Percentiles rank a stretch among this genome's conserved stretches.
These are phyloP conservation scores for Xylaria sp. DNA, from an alignment of 2,329 filamentous ascomycete genomes.

Conservation along the genomic window DNA sequence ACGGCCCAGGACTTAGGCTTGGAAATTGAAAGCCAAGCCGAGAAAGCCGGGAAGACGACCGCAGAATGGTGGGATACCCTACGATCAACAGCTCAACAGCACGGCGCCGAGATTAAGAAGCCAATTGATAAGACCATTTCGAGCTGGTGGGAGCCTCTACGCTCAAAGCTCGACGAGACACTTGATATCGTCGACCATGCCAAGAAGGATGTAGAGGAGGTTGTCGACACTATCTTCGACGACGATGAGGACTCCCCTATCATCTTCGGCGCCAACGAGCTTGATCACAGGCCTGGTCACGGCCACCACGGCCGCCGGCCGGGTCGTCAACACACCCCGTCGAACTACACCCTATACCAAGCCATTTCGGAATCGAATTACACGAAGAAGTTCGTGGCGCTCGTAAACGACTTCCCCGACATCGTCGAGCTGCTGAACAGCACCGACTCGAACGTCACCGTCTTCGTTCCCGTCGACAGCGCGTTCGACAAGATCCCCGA, in stretches of 20 bases:
- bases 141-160: constrained; percentile 22
- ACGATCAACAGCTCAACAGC: not conserved
- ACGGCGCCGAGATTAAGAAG: constrained; percentile 6
- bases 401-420: constrained; percentile 78
- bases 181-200: constrained; percentile 32
- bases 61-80: constrained; percentile 31
- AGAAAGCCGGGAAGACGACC: constrained; percentile 15
- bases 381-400: constrained; percentile 78
- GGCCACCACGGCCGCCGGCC: not conserved
- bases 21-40: constrained; percentile 34
- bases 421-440: constrained; percentile 79
- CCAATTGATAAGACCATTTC: constrained; percentile 29
- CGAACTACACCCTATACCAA: constrained; percentile 80
- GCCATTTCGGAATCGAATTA: constrained; percentile 79
- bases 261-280: constrained; percentile 30
- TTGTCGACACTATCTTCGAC: constrained; percentile 38
- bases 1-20: constrained; percentile 45
- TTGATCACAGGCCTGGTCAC: constrained; percentile 29
- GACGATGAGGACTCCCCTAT: constrained; percentile 36
- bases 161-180: not conserved
- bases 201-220: constrained; percentile 18
- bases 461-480: constrained; percentile 81
- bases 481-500: constrained; percentile 74
- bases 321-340: constrained; percentile 39
- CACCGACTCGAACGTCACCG: constrained; percentile 77